These are phyloP conservation scores for Boletus insuetus DNA, from an alignment of 768 basidiomycete species.

Conservation along the genomic window DNA sequence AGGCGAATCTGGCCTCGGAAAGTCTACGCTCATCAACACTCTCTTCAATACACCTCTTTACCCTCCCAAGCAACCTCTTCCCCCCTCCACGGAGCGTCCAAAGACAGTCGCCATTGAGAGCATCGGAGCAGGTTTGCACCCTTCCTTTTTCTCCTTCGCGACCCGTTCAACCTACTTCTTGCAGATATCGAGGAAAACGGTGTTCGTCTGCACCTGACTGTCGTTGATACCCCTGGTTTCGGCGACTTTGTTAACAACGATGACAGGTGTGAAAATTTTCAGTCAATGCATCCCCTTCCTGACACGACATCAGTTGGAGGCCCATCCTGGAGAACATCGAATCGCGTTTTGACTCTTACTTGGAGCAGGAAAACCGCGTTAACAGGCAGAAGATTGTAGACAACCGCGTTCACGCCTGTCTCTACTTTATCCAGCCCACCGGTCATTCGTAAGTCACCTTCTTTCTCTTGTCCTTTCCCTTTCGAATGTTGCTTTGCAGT, in stretches of 20 bases:
- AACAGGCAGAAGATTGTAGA: conserved; percentile 92
- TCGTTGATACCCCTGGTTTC: conserved; percentile 98
- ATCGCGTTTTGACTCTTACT: conserved; percentile 93
- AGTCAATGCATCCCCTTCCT: conserved; percentile 10
- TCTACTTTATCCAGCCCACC: conserved; percentile 99
- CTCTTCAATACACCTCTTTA: conserved; percentile 97
- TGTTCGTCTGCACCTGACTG: conserved; percentile 94
- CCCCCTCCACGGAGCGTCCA: conserved; percentile 81
- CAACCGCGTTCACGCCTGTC: conserved; percentile 96
- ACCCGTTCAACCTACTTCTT: conserved; percentile 23
- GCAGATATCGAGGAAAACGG: conserved; percentile 99
- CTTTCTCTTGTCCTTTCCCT: no score
- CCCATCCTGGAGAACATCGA: conserved; percentile 99
- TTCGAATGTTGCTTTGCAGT: conserved; percentile 38
- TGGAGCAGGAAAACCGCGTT: conserved; percentile 98
- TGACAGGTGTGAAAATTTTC: conserved; percentile 64
- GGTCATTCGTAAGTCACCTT: conserved; percentile 85
- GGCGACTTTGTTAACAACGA: conserved; percentile 99
- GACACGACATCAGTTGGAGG: conserved; percentile 72
- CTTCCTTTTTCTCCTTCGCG: background rate
- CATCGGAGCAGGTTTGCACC: conserved; percentile 84
- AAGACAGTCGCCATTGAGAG: conserved; percentile 98
- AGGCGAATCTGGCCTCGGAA: conserved; percentile 98
- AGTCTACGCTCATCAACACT: conserved; percentile 98
- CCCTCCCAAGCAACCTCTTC: conserved; percentile 78